Evolutionary conservation across 805 yeast species (phyloP).

Genomic region (Pichia rugopelliculosa): DNA sequence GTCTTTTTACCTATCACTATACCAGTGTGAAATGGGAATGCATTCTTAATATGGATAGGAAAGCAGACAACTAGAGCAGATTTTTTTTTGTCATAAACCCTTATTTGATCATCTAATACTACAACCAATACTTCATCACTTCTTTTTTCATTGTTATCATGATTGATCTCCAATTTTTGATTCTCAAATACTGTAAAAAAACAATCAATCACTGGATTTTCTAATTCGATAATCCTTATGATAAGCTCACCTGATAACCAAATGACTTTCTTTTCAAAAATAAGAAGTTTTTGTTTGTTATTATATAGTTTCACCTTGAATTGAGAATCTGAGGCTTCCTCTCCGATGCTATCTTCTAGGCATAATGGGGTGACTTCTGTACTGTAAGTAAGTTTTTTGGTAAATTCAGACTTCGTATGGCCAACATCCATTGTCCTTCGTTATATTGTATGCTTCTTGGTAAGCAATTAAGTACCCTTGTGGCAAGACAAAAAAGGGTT

Average conservation of each 20-base stretch:
- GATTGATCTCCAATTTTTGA: conserved; percentile 5
- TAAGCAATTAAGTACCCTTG: neutral
- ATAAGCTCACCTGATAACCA: conserved; percentile 46
- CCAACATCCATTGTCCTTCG: neutral
- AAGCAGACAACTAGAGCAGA: conserved; percentile 52
- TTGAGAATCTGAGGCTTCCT: neutral
- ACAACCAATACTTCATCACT: conserved; percentile 38
- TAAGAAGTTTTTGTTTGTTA: conserved; percentile 19
- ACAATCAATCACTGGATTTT: conserved; percentile 49
- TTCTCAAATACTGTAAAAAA: conserved; percentile 49
- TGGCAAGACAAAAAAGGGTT: too few relatives aligned
- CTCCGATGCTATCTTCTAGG: neutral
- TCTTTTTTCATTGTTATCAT: neutral
- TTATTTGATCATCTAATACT: conserved; percentile 50
- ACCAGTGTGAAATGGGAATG: conserved; percentile 63
- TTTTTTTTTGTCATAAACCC: conserved; percentile 57
- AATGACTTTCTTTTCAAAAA: conserved; percentile 31
- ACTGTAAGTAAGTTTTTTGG: neutral
- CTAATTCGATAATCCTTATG: conserved; percentile 42
- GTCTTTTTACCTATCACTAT: conserved; percentile 34
- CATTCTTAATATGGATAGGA: conserved; percentile 58
- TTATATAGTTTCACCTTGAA: conserved; percentile 17
- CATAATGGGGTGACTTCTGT: neutral
- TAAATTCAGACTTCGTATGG: neutral
- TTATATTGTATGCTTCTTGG: too few relatives aligned